Base-by-base conservation (phyloP, 192 early-diverging fungal species). In the Helicostylum pulchrum region DNA sequence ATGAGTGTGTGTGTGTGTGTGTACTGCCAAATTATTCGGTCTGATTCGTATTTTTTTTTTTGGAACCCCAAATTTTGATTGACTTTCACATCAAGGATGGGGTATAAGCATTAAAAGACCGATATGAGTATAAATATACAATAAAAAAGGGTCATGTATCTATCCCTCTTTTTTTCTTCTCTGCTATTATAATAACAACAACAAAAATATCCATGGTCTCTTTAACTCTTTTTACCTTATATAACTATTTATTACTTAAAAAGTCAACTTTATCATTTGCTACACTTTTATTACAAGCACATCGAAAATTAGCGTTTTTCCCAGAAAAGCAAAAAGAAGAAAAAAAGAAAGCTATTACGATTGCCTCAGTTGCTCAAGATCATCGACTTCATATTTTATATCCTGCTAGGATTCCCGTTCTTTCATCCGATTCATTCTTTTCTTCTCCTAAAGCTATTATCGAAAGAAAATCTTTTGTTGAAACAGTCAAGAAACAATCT, bases 181-280 rank as follows among this genome's bases (percentile, higher is more conserved):
- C 47, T 31, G 42, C 50, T 31, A 12, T 46, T 58, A 36, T 19
- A 57, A 26, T 26, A 48, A 61, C 14, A 32, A 7, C 12, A 47
- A 34, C n/a, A 49, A 17, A 43, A 20, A 14, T 23, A 53, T 47
- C 12, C 39, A 68, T 68, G 67, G 45, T 51, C 39, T 11, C 49
- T 52, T 51, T 50, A 67, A 45, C 55, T 9, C 39, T 62, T n/a
- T 62, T 17, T 23, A 53, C 48, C 1, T 21, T 68, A 0, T 68
- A 50, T 43, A 53, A 60, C 19, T 68, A 68, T 31, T 43, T 68
- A 17, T 32, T 4, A 30, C 14, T 21, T 52, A 31, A 30, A 53
- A 42, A 9, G 14, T 51, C 19, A 20, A 20, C 36, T 43, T 5
- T 21, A 11, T 53, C 51, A 12, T 53, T 53, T 19, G 14, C 62